Percentiles rank a stretch among this genome's conserved stretches.
Conservation (phyloP, 2,329 filamentous ascomycete species). For the Xylariaceae sp. region DNA sequence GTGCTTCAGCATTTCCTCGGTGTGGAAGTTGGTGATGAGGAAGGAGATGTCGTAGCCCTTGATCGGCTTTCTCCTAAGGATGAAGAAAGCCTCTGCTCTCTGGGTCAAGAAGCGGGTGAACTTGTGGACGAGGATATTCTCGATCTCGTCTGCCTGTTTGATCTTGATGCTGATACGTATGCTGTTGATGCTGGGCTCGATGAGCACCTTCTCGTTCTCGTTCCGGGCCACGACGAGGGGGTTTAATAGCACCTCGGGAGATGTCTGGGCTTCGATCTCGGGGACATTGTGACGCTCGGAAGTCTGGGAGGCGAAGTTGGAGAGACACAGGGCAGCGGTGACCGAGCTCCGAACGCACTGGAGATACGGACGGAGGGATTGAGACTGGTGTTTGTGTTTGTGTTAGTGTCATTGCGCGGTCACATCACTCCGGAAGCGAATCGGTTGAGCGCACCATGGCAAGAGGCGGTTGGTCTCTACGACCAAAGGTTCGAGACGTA, state of each 20-base stretch:
- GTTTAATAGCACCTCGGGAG: constrained; percentile 89
- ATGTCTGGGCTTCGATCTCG: constrained; percentile 89
- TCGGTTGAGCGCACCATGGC: too few species aligned
- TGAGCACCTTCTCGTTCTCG: constrained; percentile 93
- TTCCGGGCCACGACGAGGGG: constrained; percentile 89
- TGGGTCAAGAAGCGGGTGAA: constrained; percentile 96
- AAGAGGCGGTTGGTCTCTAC: too few species aligned
- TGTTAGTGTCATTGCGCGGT: too few species aligned
- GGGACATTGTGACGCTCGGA: constrained; percentile 97
- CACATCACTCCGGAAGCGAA: too few species aligned
- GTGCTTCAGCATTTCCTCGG: constrained; percentile 97
- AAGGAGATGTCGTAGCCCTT: constrained; percentile 99
- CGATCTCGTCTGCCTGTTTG: constrained; percentile 99
- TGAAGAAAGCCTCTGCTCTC: constrained; percentile 94
- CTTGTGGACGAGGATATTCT: constrained; percentile 96
- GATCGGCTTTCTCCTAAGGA: constrained; percentile 89
- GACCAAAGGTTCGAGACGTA: too few species aligned
- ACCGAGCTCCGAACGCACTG: constrained; percentile 93
- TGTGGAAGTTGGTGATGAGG: constrained; percentile 97
- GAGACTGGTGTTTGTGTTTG: constrained; percentile 56
- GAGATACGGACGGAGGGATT: constrained; percentile 94
- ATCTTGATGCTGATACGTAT: constrained; percentile 97
- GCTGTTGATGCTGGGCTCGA: constrained; percentile 95
- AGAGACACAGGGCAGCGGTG: constrained; percentile 87
- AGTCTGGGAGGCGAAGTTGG: constrained; percentile 96